These are phyloP conservation scores for Hansenula lynferdii DNA, from an alignment of 1,139 yeast species.

Conservation along the genomic window DNA sequence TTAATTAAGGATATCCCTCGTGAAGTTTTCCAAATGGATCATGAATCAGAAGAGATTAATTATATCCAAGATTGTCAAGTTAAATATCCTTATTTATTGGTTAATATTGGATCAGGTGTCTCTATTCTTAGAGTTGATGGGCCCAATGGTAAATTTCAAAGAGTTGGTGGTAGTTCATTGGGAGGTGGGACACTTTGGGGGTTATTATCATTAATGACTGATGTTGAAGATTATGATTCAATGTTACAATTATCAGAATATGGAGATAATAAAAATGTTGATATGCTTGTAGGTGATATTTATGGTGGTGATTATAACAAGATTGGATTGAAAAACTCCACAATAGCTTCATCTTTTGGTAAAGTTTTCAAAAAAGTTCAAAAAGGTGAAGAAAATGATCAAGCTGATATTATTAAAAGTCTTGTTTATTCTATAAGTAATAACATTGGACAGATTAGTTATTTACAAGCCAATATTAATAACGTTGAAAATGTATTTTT, in stretches of 20 bases:
- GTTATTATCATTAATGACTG: slow-evolving; percentile 72
- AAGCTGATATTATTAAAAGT: slow-evolving; percentile 77
- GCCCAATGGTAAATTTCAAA: slow-evolving; percentile 49
- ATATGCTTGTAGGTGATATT: slow-evolving; percentile 92
- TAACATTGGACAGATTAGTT: slow-evolving; percentile 93
- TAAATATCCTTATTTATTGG: slow-evolving; percentile 67
- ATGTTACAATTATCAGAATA: slow-evolving; percentile 85
- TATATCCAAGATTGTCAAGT: slow-evolving; percentile 2
- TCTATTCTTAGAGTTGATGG: slow-evolving; percentile 86
- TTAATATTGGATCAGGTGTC: slow-evolving; percentile 95
- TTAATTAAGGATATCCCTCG: slow-evolving; percentile 78
- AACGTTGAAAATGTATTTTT: slow-evolving; percentile 78
- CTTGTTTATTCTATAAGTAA: slow-evolving; percentile 81
- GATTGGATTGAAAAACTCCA: slow-evolving; percentile 80
- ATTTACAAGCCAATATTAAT: slow-evolving; percentile 81
- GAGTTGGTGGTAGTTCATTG: slow-evolving; percentile 92
- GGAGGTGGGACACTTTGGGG: slow-evolving; percentile 99
- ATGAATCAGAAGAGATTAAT: background rate
- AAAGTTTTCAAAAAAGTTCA: slow-evolving; percentile 69
- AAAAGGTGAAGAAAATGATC: slow-evolving; percentile 20
- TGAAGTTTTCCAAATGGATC: slow-evolving; percentile 55
- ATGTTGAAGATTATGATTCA: slow-evolving; percentile 82
- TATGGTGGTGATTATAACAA: slow-evolving; percentile 83
- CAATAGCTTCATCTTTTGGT: slow-evolving; percentile 90
- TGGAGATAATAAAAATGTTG: slow-evolving; percentile 87